Evolutionary conservation across 1,139 yeast species (phyloP), one percentile per base, ranked within the genome.

Genomic region (Arxiozyma telluris): DNA sequence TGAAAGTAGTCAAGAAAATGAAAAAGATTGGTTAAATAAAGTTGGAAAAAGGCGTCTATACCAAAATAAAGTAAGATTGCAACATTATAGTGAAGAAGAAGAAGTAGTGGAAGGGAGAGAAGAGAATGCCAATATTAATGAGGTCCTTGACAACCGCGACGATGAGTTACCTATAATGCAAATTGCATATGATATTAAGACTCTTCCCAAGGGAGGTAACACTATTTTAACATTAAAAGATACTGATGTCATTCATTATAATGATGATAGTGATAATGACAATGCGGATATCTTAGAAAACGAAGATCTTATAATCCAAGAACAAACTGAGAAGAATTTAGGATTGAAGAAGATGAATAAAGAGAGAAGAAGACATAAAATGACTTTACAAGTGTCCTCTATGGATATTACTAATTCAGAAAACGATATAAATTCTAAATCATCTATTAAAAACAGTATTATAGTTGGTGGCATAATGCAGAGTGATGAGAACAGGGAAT

Each of bases 221-320:
- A 79, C 80, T 0, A 73, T 87, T 1, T 71, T 89, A 53, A 87
- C 93, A 0, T 71, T 88, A 49, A 79, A 83, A 54, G 96, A 89
- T 57, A 66, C 73, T 1, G 73, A 73, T 7, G 70, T 87, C 2
- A 82, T 76, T 43, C n/a, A n/a, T n/a, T n/a, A n/a, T n/a, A 82
- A 78, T 1, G 78, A 73, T 3, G 41, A 58, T 3, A 60, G 56
- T 17, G 63, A 77, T 47, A 82, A 76, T 1, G 78, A 73, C 1
- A 22, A 58, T 3, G 63, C 58, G 1, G 65, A 59, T 17, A 57
- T 60, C 2, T 52, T 65, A 21, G 66, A 65, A 52, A 57, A 63
- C 50, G 60, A 56, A 23, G 41, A 56, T 9, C 17, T 55, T 2
- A 52, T 50, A 1, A 59, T 62, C 17, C 60, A 62, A 1, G 54